These are phyloP conservation scores for Boletellus ananiceps DNA, from an alignment of 768 basidiomycete species.

Conservation along the genomic window DNA sequence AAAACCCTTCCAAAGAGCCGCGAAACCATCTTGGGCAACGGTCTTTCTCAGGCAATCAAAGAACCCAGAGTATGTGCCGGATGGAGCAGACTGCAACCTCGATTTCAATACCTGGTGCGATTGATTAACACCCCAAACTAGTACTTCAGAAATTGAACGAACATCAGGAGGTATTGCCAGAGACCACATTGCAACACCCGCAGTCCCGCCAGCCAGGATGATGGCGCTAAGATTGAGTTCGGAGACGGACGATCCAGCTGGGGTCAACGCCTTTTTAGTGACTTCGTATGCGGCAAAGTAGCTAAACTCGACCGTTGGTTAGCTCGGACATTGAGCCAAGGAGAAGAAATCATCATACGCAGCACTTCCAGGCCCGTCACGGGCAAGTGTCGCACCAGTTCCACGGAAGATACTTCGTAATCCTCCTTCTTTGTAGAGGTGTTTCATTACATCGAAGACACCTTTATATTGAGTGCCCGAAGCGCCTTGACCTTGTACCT, in stretches of 20 bases:
- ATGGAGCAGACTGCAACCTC: conserved; percentile 91
- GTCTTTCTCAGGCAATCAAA: conserved; percentile 91
- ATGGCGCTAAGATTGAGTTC: conserved; percentile 83
- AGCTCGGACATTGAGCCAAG: conserved; percentile 3
- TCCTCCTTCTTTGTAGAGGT: conserved; percentile 93
- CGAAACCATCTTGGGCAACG: conserved; percentile 81
- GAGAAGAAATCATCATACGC: conserved; percentile 54
- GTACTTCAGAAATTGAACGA: conserved; percentile 26
- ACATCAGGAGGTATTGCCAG: conserved; percentile 97
- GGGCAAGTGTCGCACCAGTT: conserved; percentile 85
- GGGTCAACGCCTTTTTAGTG: conserved; percentile 81
- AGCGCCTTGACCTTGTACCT: conserved; percentile 87
- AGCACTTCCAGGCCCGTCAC: conserved; percentile 96
- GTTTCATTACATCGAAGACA: conserved; percentile 83
- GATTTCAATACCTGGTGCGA: conserved; percentile 83
- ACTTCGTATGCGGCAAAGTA: conserved; percentile 98
- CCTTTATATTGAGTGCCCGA: conserved; percentile 76
- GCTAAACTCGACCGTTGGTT: conserved; percentile 35
- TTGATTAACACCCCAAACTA: conserved; percentile 4
- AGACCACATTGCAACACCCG: conserved; percentile 98
- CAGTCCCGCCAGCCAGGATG: conserved; percentile 88
- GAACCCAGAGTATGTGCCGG: conserved; percentile 93
- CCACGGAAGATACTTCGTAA: conserved; percentile 89
- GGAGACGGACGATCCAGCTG: conserved; percentile 70
- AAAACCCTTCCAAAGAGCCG: conserved; percentile 94